Evolutionary conservation across 345 rosid genomes (phyloP).

Genomic region (Populus tremula): DNA sequence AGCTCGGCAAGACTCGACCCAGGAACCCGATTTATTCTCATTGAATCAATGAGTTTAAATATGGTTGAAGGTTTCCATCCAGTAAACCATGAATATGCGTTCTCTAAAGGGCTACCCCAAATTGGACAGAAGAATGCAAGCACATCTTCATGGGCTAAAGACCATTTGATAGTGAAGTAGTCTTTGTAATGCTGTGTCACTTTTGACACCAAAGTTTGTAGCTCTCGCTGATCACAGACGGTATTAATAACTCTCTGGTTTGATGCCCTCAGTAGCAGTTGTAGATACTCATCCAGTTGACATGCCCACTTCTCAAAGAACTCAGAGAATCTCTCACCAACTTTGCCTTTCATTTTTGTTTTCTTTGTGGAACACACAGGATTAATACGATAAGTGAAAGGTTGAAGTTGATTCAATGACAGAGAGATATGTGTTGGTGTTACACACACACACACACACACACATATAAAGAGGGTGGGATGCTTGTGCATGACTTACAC

Average conservation of each 20-base stretch:
- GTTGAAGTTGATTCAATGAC: not conserved
- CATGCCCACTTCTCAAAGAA: conserved; percentile 57
- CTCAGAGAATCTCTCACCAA: conserved; percentile 47
- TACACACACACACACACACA: not conserved
- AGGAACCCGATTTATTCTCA: conserved; percentile 25
- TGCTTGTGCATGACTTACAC: conserved; percentile 8
- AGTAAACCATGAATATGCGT: conserved; percentile 62
- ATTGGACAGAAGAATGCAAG: conserved; percentile 56
- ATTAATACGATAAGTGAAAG: not conserved
- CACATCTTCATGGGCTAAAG: conserved; percentile 58
- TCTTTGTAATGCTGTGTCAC: conserved; percentile 70
- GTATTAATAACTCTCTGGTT: not conserved
- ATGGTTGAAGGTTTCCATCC: conserved; percentile 78
- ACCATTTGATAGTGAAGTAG: conserved; percentile 78
- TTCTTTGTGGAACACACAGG: no score
- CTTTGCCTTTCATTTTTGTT: conserved; percentile 37
- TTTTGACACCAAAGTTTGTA: conserved; percentile 46
- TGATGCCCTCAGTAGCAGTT: conserved; percentile 31
- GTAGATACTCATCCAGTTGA: conserved; percentile 51
- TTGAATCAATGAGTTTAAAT: conserved; percentile 49
- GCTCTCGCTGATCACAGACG: conserved; percentile 19
- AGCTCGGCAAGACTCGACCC: conserved; percentile 25
- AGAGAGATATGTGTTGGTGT: not conserved
- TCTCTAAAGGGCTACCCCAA: conserved; percentile 67
- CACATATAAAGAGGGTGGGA: not conserved